phyloP scores from a whole-genome alignment of 768 basidiomycete genomes.

The Strobilomyces dryophilus region DNA sequence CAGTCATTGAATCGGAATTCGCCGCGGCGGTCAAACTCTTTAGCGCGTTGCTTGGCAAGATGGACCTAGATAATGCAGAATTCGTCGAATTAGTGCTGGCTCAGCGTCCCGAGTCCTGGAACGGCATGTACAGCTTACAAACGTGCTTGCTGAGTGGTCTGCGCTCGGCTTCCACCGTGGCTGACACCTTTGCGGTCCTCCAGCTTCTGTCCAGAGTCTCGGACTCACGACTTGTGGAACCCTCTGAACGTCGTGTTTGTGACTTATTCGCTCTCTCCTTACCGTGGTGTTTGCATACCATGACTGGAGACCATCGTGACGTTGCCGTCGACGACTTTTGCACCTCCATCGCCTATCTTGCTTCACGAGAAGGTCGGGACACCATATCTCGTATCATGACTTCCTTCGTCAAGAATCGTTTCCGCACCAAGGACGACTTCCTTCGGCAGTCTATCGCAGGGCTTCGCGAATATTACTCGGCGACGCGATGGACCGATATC shows the following conservation, averaged over 20 bases:
- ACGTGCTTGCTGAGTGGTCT: slow-evolving; percentile 70
- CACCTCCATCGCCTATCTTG: slow-evolving; percentile 65
- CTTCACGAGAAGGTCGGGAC: slow-evolving; percentile 65
- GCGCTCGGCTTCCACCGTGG: slow-evolving; percentile 69
- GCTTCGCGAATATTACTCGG: slow-evolving; percentile 80
- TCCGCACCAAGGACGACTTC: slow-evolving; percentile 92
- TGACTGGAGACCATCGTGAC: slow-evolving; percentile 59
- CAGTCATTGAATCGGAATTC: slow-evolving; percentile 81
- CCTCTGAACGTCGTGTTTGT: slow-evolving; percentile 66
- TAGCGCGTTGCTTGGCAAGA: slow-evolving; percentile 55
- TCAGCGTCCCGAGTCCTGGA: slow-evolving; percentile 71
- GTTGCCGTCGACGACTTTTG: slow-evolving; percentile 66
- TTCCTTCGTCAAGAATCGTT: slow-evolving; percentile 81
- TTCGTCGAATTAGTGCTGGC: slow-evolving; percentile 66
- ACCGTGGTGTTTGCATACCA: slow-evolving; percentile 86
- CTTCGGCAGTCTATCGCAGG: slow-evolving; percentile 83
- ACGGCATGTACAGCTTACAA: slow-evolving; percentile 59
- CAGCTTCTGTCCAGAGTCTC: slow-evolving; percentile 56
- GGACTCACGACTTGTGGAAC: slow-evolving; percentile 66
- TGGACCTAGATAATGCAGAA: slow-evolving; percentile 68
- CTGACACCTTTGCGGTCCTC: slow-evolving; percentile 64
- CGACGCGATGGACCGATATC: slow-evolving; percentile 72
- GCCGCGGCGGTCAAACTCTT: slow-evolving; percentile 61
- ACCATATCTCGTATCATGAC: slow-evolving; percentile 86
- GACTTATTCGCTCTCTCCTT: slow-evolving; percentile 77